Percentiles rank a stretch among this genome's conserved stretches.
phyloP scores from a whole-genome alignment of 1,139 yeast species.

The Hansenula sp. region DNA sequence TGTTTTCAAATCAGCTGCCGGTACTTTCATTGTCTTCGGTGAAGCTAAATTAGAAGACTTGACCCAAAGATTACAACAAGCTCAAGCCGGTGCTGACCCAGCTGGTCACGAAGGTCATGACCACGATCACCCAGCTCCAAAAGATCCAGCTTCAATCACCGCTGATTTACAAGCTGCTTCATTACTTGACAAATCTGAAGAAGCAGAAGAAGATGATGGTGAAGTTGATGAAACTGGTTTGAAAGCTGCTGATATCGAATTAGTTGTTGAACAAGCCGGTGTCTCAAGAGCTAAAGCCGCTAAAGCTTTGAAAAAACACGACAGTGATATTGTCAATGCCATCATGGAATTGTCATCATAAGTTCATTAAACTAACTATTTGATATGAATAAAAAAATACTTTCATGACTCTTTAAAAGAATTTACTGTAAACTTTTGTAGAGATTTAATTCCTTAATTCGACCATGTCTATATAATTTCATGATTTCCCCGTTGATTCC shows the following conservation, averaged over 20 bases:
- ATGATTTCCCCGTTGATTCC: not conserved
- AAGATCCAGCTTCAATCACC: conserved; percentile 76
- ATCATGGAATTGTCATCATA: conserved; percentile 74
- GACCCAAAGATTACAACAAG: conserved; percentile 78
- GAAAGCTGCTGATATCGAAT: conserved; percentile 72
- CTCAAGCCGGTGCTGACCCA: conserved; percentile 47
- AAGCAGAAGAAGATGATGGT: conserved; percentile 58
- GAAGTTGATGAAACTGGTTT: conserved; percentile 79
- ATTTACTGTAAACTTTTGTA: no score
- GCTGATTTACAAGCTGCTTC: conserved; percentile 89
- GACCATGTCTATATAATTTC: not conserved
- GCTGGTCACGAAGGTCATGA: conserved; percentile 26
- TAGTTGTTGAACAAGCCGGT: conserved; percentile 87
- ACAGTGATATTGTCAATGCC: conserved; percentile 94
- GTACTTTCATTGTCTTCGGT: conserved; percentile 95
- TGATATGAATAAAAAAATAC: not conserved
- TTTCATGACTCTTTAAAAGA: no score
- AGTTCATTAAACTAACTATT: not conserved
- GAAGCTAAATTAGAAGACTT: conserved; percentile 95
- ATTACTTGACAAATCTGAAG: conserved; percentile 36
- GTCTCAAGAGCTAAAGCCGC: conserved; percentile 87
- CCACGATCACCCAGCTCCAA: conserved; percentile 30
- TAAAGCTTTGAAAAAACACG: conserved; percentile 83
- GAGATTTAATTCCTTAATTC: no score
- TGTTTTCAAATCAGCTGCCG: conserved; percentile 91